Conservation (phyloP, 2,329 filamentous ascomycete genomes). For the Paramyrothecium sp. region DNA sequence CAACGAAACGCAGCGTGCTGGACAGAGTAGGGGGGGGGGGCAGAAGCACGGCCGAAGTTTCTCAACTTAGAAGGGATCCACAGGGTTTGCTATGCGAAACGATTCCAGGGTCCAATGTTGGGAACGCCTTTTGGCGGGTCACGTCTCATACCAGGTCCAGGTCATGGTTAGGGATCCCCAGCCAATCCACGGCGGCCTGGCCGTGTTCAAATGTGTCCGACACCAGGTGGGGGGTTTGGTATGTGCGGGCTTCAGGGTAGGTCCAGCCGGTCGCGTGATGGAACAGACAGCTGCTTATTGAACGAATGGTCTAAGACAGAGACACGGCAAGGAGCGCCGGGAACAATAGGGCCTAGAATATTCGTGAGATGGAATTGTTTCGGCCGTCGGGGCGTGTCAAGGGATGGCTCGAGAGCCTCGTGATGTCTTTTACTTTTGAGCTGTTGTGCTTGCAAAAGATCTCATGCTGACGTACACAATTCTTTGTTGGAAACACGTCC, state of each 20-base stretch:
- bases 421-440: too few species aligned
- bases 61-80: not conserved
- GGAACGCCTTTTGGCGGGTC: not conserved
- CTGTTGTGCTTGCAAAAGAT: too few species aligned
- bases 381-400: too few species aligned
- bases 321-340: not conserved
- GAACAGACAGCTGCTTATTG: too few species aligned
- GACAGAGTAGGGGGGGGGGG: not conserved
- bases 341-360: too few species aligned
- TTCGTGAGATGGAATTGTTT: too few species aligned
- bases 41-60: not conserved
- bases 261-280: not conserved
- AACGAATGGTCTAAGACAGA: not conserved
- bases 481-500: too few species aligned
- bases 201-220: not conserved
- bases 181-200: not conserved
- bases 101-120: not conserved
- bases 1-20: not conserved
- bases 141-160: not conserved
- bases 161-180: not conserved
- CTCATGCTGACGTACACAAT: too few species aligned
- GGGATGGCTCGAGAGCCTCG: too few species aligned
- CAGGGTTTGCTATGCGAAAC: not conserved
- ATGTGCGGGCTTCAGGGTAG: not conserved
- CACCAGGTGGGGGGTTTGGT: not conserved